A percentile compares a stretch with the other conserved stretches of the same genome.
Conservation (phyloP, 2,329 filamentous ascomycete genomes). For the Aspergillus eucalypticola region DNA sequence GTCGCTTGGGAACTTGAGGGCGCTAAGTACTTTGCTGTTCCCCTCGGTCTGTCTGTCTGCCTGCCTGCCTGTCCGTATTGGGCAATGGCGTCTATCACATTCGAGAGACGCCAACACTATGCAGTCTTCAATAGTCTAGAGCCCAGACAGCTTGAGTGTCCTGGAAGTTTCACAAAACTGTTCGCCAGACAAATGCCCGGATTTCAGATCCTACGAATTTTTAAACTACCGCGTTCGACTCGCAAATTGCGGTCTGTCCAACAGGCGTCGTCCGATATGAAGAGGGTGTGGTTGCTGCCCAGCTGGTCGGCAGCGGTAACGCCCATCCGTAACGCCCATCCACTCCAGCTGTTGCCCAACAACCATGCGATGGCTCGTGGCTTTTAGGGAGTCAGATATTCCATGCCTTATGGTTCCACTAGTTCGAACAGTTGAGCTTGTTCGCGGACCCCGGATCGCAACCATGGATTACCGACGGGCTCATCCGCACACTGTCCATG, state of each 20-base stretch:
- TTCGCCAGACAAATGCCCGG: neutral
- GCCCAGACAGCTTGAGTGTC: neutral
- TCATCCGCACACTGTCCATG: constrained; percentile 9
- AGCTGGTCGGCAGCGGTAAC: constrained; percentile 36
- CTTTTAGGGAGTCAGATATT: neutral
- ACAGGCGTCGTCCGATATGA: constrained; percentile 8
- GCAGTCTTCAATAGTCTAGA: neutral
- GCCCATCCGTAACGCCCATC: constrained; percentile 36
- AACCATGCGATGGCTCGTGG: constrained; percentile 1
- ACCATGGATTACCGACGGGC: constrained; percentile 2
- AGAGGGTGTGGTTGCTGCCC: constrained; percentile 34
- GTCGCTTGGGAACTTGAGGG: too few species aligned
- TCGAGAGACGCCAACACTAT: neutral
- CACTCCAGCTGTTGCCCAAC: constrained; percentile 24
- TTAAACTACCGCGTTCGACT: constrained; percentile 8
- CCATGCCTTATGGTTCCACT: constrained; percentile 17
- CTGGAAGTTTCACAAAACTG: neutral
- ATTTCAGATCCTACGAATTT: constrained; percentile 1
- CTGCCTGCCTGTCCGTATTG: neutral
- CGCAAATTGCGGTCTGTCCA: constrained; percentile 24
- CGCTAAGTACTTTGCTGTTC: neutral
- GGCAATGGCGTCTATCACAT: neutral
- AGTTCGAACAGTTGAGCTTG: constrained; percentile 4
- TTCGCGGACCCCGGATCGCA: neutral
- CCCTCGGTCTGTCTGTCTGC: neutral